These are phyloP conservation scores for Calonectria fujianensis DNA, from an alignment of 2,329 filamentous ascomycete genomes.

Conservation along the genomic window DNA sequence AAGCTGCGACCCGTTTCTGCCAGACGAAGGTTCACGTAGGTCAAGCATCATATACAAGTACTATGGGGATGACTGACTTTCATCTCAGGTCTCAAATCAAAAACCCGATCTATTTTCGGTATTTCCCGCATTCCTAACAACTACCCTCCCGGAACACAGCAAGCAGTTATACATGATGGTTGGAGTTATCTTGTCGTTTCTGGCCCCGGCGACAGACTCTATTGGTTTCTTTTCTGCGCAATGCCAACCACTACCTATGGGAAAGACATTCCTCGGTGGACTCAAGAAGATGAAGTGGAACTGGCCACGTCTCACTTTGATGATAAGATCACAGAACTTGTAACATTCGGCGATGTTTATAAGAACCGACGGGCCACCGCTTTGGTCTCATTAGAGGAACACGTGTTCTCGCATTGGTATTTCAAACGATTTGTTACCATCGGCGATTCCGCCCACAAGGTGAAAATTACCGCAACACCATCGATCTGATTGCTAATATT, in stretches of 20 bases:
- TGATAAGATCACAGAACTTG: constrained; percentile 1
- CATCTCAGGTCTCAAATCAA: not conserved
- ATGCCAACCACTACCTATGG: not conserved
- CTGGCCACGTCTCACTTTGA: not conserved
- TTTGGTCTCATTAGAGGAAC: constrained; percentile 2
- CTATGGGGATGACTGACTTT: not conserved
- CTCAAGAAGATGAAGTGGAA: not conserved
- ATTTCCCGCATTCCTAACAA: not conserved
- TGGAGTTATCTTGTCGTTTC: not conserved
- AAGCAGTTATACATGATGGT: not conserved
- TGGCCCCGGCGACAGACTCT: not conserved
- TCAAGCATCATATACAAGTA: too few species aligned
- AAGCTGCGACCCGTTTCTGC: not conserved
- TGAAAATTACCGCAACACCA: not conserved
- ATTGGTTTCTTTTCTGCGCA: constrained; percentile 9
- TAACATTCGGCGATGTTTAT: constrained; percentile 7
- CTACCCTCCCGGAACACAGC: constrained; percentile 19
- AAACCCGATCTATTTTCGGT: not conserved
- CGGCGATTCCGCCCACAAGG: constrained; percentile 10
- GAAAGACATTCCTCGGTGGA: constrained; percentile 3
- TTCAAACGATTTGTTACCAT: constrained; percentile 6
- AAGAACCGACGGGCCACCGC: not conserved
- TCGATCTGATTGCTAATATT: not conserved
- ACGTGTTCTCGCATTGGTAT: constrained; percentile 12
- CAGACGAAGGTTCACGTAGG: constrained; percentile 13